Evolutionary conservation across 352 stramenopile species (phyloP).

Genomic region (Phytophthora sp.): DNA sequence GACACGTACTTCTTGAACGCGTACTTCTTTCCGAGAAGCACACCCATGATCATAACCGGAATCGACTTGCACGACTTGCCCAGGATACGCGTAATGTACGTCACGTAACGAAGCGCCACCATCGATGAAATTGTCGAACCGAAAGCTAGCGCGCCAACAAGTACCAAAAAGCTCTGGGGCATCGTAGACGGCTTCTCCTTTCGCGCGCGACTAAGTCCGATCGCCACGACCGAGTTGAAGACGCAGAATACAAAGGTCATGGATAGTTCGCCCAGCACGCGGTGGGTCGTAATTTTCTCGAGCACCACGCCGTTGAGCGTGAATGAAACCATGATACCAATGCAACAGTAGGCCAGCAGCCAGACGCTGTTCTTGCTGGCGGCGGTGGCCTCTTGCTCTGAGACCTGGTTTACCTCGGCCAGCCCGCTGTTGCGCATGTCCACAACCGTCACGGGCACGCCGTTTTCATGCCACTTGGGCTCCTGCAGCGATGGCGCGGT

Average conservation of each 20-base stretch:
- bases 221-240: slow-evolving; percentile 73
- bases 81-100: slow-evolving; percentile 86
- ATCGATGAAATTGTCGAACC: slow-evolving; percentile 85
- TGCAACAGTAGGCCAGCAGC: slow-evolving; percentile 78
- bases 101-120: slow-evolving; percentile 83
- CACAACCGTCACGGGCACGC: slow-evolving; percentile 46
- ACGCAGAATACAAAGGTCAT: slow-evolving; percentile 86
- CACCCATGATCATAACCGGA: slow-evolving; percentile 82
- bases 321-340: slow-evolving; percentile 87
- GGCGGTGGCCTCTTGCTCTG: slow-evolving; percentile 12
- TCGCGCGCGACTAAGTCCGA: slow-evolving; percentile 57
- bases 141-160: slow-evolving; percentile 77
- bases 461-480: slow-evolving; percentile 37
- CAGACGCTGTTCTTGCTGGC: slow-evolving; percentile 53
- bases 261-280: slow-evolving; percentile 81
- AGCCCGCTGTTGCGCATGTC: slow-evolving; percentile 34
- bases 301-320: slow-evolving; percentile 82
- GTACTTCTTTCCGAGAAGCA: slow-evolving; percentile 81
- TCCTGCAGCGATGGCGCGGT: slow-evolving; percentile 15
- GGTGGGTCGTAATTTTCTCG: slow-evolving; percentile 87
- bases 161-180: slow-evolving; percentile 66
- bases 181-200: slow-evolving; percentile 80
- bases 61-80: slow-evolving; percentile 91
- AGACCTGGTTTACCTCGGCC: slow-evolving; percentile 16
- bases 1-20: slow-evolving; percentile 84